Conservation (phyloP, 2,329 filamentous ascomycete genomes). For the Tetracladium maxilliforme region DNA sequence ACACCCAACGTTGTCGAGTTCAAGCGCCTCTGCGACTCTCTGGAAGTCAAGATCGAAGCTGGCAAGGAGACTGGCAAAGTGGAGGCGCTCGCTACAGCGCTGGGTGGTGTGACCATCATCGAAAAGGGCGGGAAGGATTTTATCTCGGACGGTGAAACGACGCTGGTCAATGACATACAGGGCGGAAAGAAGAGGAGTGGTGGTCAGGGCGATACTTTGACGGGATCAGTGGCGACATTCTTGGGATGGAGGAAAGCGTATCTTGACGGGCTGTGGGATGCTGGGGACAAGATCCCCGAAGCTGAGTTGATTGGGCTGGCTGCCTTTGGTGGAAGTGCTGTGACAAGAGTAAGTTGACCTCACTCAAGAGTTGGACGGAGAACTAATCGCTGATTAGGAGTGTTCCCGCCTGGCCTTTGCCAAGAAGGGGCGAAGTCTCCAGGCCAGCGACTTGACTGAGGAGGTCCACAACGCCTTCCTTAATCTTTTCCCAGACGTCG, state of each 20-base stretch:
- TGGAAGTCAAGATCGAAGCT: slow-evolving; percentile 45
- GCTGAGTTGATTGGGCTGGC: slow-evolving; percentile 58
- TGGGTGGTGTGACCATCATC: slow-evolving; percentile 81
- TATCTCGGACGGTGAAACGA: slow-evolving; percentile 66
- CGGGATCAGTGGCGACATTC: slow-evolving; percentile 77
- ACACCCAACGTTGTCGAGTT: slow-evolving; percentile 97
- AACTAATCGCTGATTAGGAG: slow-evolving; percentile 31
- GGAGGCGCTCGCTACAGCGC: slow-evolving; percentile 52
- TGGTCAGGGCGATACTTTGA: slow-evolving; percentile 91
- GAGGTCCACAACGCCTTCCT: slow-evolving; percentile 75
- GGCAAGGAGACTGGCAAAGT: slow-evolving; percentile 26
- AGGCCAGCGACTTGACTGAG: slow-evolving; percentile 86
- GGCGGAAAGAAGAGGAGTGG: slow-evolving; percentile 84
- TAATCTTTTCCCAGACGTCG: no score
- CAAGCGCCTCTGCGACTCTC: slow-evolving; percentile 59
- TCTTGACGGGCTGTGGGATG: slow-evolving; percentile 66
- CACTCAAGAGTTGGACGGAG: slow-evolving; percentile 2
- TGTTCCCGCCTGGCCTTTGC: slow-evolving; percentile 78
- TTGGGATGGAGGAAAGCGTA: slow-evolving; percentile 83
- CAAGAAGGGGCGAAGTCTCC: slow-evolving; percentile 73
- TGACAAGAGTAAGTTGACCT: slow-evolving; percentile 55
- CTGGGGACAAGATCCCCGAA: slow-evolving; percentile 30
- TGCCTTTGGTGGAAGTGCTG: slow-evolving; percentile 72
- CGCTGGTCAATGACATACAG: slow-evolving; percentile 60
- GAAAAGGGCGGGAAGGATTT: slow-evolving; percentile 78